Percentiles rank a stretch among this genome's conserved stretches.
phyloP scores from a whole-genome alignment of 257 asterid genomes.

The Salvia rosmarinus region DNA sequence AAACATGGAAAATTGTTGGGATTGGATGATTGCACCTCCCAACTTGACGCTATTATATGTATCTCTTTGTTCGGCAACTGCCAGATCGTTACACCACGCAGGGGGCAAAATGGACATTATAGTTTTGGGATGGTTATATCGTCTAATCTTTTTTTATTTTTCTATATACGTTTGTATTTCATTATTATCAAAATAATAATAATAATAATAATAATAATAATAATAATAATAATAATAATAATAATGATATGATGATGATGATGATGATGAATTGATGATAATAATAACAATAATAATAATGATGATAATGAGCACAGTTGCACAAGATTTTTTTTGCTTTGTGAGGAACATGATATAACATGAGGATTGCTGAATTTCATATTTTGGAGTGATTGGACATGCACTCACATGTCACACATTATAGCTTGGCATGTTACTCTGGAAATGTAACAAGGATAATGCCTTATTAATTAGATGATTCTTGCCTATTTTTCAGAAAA shows the following conservation, averaged over 20 bases:
- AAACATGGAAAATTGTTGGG: slow-evolving; percentile 32
- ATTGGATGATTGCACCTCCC: slow-evolving; percentile 27
- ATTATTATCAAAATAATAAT: too few relatives aligned
- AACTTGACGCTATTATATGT: slow-evolving; percentile 22
- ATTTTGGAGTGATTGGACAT: slow-evolving; percentile 27
- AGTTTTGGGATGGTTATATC: too few relatives aligned
- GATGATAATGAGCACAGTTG: background rate
- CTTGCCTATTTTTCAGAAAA: slow-evolving; percentile 6
- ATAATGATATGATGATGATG: too few relatives aligned
- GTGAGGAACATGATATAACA: slow-evolving; percentile 43
- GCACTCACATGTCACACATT: slow-evolving; percentile 38
- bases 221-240: too few relatives aligned
- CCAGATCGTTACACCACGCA: background rate
- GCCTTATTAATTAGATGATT: slow-evolving; percentile 4
- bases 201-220: too few relatives aligned
- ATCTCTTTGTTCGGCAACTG: background rate
- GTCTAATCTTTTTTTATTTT: background rate
- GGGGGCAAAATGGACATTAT: background rate
- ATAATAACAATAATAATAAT: too few relatives aligned
- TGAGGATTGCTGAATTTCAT: slow-evolving; percentile 37
- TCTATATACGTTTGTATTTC: background rate
- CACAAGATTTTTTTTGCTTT: slow-evolving; percentile 1
- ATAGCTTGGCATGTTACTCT: slow-evolving; percentile 42
- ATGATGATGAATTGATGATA: too few relatives aligned
- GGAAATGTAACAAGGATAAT: background rate